Conservation (phyloP, 805 yeast genomes). For the Candida xiaguanensis region DNA sequence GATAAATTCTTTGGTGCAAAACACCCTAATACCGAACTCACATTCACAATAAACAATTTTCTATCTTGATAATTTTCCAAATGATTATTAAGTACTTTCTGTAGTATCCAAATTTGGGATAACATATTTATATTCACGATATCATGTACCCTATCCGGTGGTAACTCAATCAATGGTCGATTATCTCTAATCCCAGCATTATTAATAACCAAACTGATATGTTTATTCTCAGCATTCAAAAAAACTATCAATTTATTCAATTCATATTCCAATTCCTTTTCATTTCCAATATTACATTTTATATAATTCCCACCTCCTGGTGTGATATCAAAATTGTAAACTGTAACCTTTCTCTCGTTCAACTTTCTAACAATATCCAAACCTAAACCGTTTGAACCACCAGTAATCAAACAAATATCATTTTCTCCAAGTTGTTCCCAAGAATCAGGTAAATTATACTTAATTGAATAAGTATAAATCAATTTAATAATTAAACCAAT, state of each 20-base stretch:
- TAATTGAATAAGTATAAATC: not conserved
- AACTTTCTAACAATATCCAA: slow-evolving; percentile 30
- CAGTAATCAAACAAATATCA: slow-evolving; percentile 42
- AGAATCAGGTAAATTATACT: slow-evolving; percentile 6
- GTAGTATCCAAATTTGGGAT: slow-evolving; percentile 25
- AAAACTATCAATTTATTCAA: slow-evolving; percentile 21
- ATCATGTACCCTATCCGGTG: slow-evolving; percentile 16
- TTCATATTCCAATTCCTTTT: slow-evolving; percentile 12
- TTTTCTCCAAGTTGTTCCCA: slow-evolving; percentile 6
- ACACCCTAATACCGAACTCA: slow-evolving; percentile 47
- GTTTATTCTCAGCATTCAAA: slow-evolving; percentile 10
- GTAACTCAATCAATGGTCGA: slow-evolving; percentile 23
- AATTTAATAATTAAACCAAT: not conserved
- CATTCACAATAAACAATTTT: slow-evolving; percentile 34
- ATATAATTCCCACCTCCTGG: slow-evolving; percentile 12
- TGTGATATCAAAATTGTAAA: slow-evolving; percentile 30
- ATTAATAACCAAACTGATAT: slow-evolving; percentile 30
- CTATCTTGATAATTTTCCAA: slow-evolving; percentile 2
- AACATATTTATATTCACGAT: slow-evolving; percentile 31
- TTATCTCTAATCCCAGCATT: slow-evolving; percentile 49
- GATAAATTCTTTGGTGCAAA: slow-evolving; percentile 48
- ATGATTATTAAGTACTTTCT: slow-evolving; percentile 20
- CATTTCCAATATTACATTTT: slow-evolving; percentile 22
- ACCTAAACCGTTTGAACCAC: slow-evolving; percentile 54
- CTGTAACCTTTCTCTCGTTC: slow-evolving; percentile 14